These are phyloP conservation scores for Lichtheimia ornata DNA, from an alignment of 371 early-diverging fungal genomes.

Conservation along the genomic window DNA sequence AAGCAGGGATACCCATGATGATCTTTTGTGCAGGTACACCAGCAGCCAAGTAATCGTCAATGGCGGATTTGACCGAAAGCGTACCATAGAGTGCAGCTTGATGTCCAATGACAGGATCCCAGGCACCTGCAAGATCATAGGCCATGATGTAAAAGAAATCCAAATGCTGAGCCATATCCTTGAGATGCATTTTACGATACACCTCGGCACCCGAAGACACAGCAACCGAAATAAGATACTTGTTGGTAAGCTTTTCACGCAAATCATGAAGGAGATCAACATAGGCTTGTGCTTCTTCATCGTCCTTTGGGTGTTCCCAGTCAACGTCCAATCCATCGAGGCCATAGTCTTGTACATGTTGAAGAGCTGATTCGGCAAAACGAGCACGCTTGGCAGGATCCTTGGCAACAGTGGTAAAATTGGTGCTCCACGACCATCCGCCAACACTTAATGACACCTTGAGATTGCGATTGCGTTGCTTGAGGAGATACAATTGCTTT, in stretches of 20 bases:
- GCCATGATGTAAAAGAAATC: conserved; percentile 82
- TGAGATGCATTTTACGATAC: conserved; percentile 59
- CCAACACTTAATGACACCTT: conserved; percentile 82
- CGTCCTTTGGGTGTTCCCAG: conserved; percentile 87
- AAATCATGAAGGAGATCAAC: conserved; percentile 71
- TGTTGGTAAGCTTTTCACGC: conserved; percentile 59
- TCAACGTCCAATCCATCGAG: conserved; percentile 67
- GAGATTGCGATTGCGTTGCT: conserved; percentile 63
- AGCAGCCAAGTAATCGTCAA: conserved; percentile 62
- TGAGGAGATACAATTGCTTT: conserved; percentile 74
- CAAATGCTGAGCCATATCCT: conserved; percentile 63
- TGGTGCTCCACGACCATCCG: conserved; percentile 84
- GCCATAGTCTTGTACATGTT: conserved; percentile 53
- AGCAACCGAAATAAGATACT: conserved; percentile 64
- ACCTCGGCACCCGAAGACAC: conserved; percentile 68
- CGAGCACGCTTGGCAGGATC: conserved; percentile 42
- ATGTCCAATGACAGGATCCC: conserved; percentile 76
- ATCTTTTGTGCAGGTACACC: conserved; percentile 82
- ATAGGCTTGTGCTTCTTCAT: conserved; percentile 76
- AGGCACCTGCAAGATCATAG: conserved; percentile 77
- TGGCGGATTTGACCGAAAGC: conserved; percentile 66
- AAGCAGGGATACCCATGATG: conserved; percentile 80
- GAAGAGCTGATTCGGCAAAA: conserved; percentile 61
- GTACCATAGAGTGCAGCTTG: conserved; percentile 79
- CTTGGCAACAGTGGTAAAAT: conserved; percentile 75